phyloP scores from a whole-genome alignment of 2,329 filamentous ascomycete species.

The Sclerotinia sclerotiorum region DNA sequence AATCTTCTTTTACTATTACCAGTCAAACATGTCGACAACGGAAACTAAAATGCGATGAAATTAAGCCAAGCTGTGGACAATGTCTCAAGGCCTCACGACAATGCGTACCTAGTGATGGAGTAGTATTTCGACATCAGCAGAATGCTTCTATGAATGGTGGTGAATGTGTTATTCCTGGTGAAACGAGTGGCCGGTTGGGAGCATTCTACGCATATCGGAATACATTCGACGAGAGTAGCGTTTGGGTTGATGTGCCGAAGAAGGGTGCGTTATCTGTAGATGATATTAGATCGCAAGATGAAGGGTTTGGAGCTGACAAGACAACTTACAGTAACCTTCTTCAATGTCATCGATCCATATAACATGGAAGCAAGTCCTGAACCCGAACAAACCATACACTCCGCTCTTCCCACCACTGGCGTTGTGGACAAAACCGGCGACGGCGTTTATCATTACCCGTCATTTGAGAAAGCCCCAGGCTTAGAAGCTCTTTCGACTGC shows the following conservation, averaged over 20 bases:
- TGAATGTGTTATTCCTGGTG: conserved; percentile 40
- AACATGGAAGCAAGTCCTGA: conserved; percentile 48
- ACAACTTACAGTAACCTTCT: conserved; percentile 52
- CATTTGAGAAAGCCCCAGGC: conserved; percentile 47
- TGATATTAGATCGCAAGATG: neutral
- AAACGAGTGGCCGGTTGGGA: conserved; percentile 47
- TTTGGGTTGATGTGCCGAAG: conserved; percentile 63
- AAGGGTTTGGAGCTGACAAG: conserved; percentile 32
- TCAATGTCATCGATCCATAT: conserved; percentile 62
- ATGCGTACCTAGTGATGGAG: conserved; percentile 60
- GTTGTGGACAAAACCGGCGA: conserved; percentile 30
- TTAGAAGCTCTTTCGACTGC: conserved; percentile 55
- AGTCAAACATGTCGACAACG: conserved; percentile 58
- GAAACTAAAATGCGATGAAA: conserved; percentile 66
- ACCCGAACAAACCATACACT: conserved; percentile 38
- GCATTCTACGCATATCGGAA: conserved; percentile 67
- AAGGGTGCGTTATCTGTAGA: conserved; percentile 45
- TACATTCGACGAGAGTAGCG: conserved; percentile 58
- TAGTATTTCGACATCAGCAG: conserved; percentile 67
- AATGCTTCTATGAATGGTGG: conserved; percentile 66
- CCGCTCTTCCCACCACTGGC: conserved; percentile 25
- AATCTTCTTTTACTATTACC: conserved; percentile 16
- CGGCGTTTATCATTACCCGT: conserved; percentile 31
- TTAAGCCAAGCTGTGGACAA: conserved; percentile 59
- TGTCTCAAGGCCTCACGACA: conserved; percentile 58